A percentile compares a stretch with the other conserved stretches of the same genome.
phyloP scores from a whole-genome alignment of 257 asterid genomes.

The Anisodus acutangulus region DNA sequence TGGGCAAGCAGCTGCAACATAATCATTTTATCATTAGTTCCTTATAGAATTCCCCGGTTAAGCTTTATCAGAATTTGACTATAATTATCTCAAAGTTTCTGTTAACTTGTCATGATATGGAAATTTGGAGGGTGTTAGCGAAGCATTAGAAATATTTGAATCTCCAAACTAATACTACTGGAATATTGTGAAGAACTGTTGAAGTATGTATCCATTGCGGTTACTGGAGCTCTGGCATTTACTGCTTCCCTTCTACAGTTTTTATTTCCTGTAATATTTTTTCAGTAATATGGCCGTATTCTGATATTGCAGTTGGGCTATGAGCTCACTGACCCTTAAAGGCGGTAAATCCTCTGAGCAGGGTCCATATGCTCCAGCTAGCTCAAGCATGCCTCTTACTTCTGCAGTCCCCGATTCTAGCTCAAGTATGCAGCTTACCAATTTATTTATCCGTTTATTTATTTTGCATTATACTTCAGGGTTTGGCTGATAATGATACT shows the following conservation, averaged over 20 bases:
- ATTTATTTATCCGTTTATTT: background rate
- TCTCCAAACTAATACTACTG: background rate
- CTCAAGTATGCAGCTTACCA: slow-evolving; percentile 54
- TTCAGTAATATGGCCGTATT: background rate
- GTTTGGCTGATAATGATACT: slow-evolving; percentile 17
- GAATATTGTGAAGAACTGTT: background rate
- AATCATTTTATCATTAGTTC: slow-evolving; percentile 15
- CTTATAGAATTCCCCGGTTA: background rate
- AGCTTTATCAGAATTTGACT: slow-evolving; percentile 4
- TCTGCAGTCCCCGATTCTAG: slow-evolving; percentile 64
- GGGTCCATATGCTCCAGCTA: slow-evolving; percentile 58
- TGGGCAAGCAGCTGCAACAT: background rate
- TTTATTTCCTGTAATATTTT: background rate
- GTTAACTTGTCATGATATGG: background rate
- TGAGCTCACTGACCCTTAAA: slow-evolving; percentile 95
- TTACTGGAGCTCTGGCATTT: background rate
- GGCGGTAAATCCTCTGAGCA: slow-evolving; percentile 83
- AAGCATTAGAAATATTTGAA: background rate
- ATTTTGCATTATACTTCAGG: slow-evolving; percentile 22
- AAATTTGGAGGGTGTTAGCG: slow-evolving; percentile 6
- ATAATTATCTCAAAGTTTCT: background rate
- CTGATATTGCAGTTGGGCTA: slow-evolving; percentile 90
- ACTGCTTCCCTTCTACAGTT: background rate
- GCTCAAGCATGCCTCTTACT: slow-evolving; percentile 57
- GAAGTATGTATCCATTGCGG: background rate